These are phyloP conservation scores for Ogataea ganodermae DNA, from an alignment of 805 yeast species.

Conservation along the genomic window DNA sequence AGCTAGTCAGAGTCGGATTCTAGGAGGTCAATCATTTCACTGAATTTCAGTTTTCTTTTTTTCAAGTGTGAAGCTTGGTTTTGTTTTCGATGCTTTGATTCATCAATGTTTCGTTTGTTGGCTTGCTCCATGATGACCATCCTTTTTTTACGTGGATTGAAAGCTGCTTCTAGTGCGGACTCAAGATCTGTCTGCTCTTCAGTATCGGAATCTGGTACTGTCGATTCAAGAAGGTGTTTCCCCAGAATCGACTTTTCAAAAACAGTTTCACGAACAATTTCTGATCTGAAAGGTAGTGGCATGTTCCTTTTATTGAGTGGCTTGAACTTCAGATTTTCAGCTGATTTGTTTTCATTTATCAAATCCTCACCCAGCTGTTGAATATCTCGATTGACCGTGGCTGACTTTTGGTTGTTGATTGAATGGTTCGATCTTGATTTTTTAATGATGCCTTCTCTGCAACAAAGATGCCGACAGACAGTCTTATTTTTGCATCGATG, in stretches of 20 bases:
- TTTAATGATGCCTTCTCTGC: neutral
- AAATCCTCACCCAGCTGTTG: too few relatives aligned
- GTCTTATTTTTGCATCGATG: neutral
- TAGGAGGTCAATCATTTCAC: neutral
- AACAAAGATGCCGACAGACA: neutral
- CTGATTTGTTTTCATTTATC: neutral
- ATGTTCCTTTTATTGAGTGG: neutral
- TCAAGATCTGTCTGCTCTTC: slow-evolving; percentile 18
- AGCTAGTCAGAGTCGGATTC: neutral
- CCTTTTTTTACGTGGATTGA: slow-evolving; percentile 7
- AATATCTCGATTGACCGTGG: too few relatives aligned
- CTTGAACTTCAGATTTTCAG: neutral
- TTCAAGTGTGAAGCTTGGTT: too few relatives aligned
- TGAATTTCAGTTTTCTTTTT: neutral
- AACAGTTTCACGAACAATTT: neutral
- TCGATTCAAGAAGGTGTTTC: neutral
- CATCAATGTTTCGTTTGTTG: neutral
- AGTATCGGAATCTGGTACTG: slow-evolving; percentile 14
- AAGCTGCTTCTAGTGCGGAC: slow-evolving; percentile 7
- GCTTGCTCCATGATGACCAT: neutral
- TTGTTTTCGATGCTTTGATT: neutral
- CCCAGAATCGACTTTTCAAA: neutral
- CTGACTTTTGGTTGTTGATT: too few relatives aligned
- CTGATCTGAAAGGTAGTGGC: neutral
- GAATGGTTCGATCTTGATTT: too few relatives aligned